Percentiles rank a stretch among this genome's conserved stretches.
These are phyloP conservation scores for Hyaloscypha variabilis DNA, from an alignment of 495 filamentous ascomycete species.

Conservation along the genomic window DNA sequence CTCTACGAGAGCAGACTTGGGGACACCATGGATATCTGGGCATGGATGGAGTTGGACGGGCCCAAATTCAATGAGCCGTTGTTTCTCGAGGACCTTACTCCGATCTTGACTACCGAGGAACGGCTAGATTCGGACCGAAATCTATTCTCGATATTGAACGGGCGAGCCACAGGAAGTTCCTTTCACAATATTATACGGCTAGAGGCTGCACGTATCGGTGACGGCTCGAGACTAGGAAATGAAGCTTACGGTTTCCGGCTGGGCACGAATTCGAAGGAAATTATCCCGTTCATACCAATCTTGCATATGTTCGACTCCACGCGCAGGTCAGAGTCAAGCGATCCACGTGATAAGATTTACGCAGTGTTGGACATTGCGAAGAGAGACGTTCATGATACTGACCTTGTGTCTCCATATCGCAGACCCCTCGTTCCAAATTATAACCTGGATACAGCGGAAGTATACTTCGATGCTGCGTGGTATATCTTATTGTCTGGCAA, in stretches of 20 bases:
- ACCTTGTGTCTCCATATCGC: neutral
- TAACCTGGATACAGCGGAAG: neutral
- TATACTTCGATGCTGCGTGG: neutral
- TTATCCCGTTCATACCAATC: neutral
- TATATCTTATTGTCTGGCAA: neutral
- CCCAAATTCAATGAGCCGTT: constrained; percentile 25
- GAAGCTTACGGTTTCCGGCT: neutral
- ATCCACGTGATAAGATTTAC: neutral
- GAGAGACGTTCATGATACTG: neutral
- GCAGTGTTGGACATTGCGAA: constrained; percentile 1
- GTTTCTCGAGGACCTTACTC: constrained; percentile 24
- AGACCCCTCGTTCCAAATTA: constrained; percentile 2
- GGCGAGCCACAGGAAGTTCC: neutral
- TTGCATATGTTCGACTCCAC: constrained; percentile 1
- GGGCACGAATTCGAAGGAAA: neutral
- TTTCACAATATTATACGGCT: constrained; percentile 1
- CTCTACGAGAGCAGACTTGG: constrained; percentile 23
- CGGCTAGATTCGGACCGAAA: constrained; percentile 8
- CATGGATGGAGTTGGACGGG: constrained; percentile 24
- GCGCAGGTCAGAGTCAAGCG: neutral
- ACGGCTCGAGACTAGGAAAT: neutral
- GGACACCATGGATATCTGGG: constrained; percentile 21
- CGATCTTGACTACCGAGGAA: constrained; percentile 13
- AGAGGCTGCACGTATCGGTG: neutral
- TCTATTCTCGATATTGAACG: neutral